Evolutionary conservation across 768 basidiomycete species (phyloP).

Genomic region (Pisolithus albus): DNA sequence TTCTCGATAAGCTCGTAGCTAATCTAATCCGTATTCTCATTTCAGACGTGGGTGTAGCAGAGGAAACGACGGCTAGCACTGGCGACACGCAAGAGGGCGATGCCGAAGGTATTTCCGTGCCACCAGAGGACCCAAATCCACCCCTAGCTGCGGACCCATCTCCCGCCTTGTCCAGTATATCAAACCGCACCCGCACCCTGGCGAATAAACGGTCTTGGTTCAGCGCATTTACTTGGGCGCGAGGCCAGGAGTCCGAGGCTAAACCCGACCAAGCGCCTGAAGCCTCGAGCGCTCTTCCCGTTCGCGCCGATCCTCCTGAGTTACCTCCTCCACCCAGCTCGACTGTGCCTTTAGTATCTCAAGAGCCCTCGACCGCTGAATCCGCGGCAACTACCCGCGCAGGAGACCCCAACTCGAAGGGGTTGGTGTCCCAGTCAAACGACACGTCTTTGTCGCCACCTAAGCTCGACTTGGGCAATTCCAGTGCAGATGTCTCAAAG

Average conservation of each 20-base stretch:
- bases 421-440: background rate
- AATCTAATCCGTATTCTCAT: background rate
- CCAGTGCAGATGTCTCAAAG: background rate
- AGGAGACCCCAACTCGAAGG: too few species aligned
- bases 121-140: background rate
- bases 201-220: constrained; percentile 28
- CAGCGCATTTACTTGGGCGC: constrained; percentile 25
- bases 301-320: background rate
- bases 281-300: background rate
- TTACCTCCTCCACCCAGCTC: background rate
- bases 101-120: background rate
- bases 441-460: background rate
- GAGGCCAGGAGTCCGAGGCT: constrained; percentile 19
- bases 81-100: constrained; percentile 1
- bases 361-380: too few species aligned
- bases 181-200: constrained; percentile 1
- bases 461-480: background rate
- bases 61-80: background rate
- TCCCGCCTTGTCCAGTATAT: background rate
- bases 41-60: background rate
- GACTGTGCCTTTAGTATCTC: background rate
- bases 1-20: background rate
- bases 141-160: background rate
- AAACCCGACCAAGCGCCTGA: constrained; percentile 11
- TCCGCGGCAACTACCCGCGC: too few species aligned